phyloP scores from a whole-genome alignment of 2,329 filamentous ascomycete species.

The Alternaria sp. region DNA sequence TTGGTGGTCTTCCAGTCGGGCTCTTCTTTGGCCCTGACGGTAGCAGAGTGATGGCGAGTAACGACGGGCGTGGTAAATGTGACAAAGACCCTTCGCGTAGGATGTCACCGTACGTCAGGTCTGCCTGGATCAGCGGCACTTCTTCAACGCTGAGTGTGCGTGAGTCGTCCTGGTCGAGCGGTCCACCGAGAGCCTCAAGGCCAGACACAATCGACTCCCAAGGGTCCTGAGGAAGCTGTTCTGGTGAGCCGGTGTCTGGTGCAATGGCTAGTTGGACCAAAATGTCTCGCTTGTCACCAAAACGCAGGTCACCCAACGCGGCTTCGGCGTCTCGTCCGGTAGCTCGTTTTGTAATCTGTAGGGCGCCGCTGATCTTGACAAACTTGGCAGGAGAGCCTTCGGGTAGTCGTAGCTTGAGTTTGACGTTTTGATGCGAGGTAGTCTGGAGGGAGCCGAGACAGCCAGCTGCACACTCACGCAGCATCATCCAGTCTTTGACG shows the following conservation, averaged over 20 bases:
- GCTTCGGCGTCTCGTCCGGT: conserved; percentile 95
- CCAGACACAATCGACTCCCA: conserved; percentile 98
- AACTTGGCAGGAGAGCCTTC: conserved; percentile 98
- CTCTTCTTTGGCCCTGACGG: conserved; percentile 71
- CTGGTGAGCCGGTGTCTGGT: conserved; percentile 81
- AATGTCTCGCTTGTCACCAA: conserved; percentile 82
- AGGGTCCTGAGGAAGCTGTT: conserved; percentile 87
- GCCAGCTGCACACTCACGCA: conserved; percentile 92
- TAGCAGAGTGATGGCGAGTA: conserved; percentile 95
- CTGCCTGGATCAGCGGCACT: conserved; percentile 91
- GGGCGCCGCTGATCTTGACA: conserved; percentile 94
- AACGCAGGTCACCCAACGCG: conserved; percentile 86
- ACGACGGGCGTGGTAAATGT: conserved; percentile 85
- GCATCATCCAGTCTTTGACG: conserved; percentile 99
- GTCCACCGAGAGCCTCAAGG: conserved; percentile 87
- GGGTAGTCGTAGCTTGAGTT: conserved; percentile 89
- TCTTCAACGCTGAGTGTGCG: conserved; percentile 88
- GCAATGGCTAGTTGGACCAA: conserved; percentile 87
- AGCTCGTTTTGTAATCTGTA: conserved; percentile 95
- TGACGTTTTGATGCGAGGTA: conserved; percentile 97
- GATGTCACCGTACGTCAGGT: conserved; percentile 92
- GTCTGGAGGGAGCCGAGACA: conserved; percentile 92
- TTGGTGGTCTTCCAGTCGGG: conserved; percentile 57
- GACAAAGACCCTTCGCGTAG: conserved; percentile 85
- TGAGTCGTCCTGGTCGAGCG: conserved; percentile 84